These are phyloP conservation scores for Fusarium sp. DNA, from an alignment of 2,329 filamentous ascomycete genomes.

Conservation along the genomic window DNA sequence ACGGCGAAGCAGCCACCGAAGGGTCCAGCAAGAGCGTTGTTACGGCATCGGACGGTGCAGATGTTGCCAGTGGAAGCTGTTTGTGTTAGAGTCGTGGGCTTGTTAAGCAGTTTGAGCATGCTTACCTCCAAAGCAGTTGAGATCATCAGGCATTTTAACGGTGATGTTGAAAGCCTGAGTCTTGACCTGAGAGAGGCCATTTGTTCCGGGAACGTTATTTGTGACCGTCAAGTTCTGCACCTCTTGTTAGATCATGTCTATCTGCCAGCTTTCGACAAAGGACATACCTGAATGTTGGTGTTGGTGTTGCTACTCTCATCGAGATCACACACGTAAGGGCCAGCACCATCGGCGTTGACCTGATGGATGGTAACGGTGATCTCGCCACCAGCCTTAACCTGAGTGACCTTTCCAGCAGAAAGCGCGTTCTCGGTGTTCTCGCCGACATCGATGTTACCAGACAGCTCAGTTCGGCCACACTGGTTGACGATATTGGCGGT, in stretches of 20 bases:
- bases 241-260: not conserved
- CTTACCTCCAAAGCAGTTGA: slow-evolving; percentile 62
- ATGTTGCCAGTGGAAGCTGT: slow-evolving; percentile 64
- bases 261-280: rapidly evolving
- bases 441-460: slow-evolving; percentile 69
- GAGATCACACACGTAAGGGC: slow-evolving; percentile 64
- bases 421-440: slow-evolving; percentile 64
- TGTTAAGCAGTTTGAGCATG: not conserved
- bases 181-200: slow-evolving; percentile 66
- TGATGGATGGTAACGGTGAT: slow-evolving; percentile 71
- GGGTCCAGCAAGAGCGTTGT: slow-evolving; percentile 64
- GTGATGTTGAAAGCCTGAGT: slow-evolving; percentile 65
- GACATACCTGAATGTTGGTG: slow-evolving; percentile 23
- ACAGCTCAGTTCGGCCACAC: slow-evolving; percentile 69
- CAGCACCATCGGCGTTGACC: slow-evolving; percentile 73
- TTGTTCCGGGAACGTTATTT: slow-evolving; percentile 67
- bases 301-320: slow-evolving; percentile 57
- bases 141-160: slow-evolving; percentile 59
- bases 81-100: not conserved
- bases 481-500: slow-evolving; percentile 62
- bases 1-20: slow-evolving; percentile 68
- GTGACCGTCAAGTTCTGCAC: slow-evolving; percentile 56
- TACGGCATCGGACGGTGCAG: slow-evolving; percentile 68
- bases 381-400: slow-evolving; percentile 56
- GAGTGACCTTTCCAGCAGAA: slow-evolving; percentile 56